phyloP scores from a whole-genome alignment of 371 early-diverging fungal genomes.

The Mucor indicus region DNA sequence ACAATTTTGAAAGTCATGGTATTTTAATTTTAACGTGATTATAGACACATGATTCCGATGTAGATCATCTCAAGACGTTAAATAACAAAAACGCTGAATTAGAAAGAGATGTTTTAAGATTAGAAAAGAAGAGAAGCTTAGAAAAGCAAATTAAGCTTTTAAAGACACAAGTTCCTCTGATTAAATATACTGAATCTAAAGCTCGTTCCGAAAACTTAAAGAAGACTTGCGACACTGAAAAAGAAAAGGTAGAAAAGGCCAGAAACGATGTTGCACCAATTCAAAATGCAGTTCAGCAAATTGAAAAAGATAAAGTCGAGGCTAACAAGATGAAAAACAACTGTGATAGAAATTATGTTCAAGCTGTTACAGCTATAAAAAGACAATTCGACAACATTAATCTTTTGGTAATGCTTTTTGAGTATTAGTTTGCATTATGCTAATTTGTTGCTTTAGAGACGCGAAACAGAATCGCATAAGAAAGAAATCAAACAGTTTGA shows the following conservation, averaged over 20 bases:
- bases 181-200: slow-evolving; percentile 62
- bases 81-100: slow-evolving; percentile 58
- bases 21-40: slow-evolving; percentile 8
- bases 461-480: neutral
- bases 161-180: slow-evolving; percentile 61
- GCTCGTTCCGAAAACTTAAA: slow-evolving; percentile 53
- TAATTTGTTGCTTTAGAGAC: too few relatives aligned
- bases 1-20: neutral
- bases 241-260: slow-evolving; percentile 17
- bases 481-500: slow-evolving; percentile 26
- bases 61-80: slow-evolving; percentile 48
- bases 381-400: too few relatives aligned
- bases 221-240: slow-evolving; percentile 31
- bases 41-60: slow-evolving; percentile 57
- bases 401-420: too few relatives aligned
- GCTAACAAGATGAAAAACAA: too few relatives aligned
- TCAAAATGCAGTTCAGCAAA: too few relatives aligned
- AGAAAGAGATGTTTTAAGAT: slow-evolving; percentile 72
- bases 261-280: neutral
- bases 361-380: too few relatives aligned
- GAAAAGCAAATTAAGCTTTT: slow-evolving; percentile 27
- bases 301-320: too few relatives aligned
- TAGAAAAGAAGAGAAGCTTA: slow-evolving; percentile 67
- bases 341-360: too few relatives aligned
- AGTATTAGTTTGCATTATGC: too few relatives aligned